Evolutionary conservation across 306 rosid genomes (phyloP).

Genomic region (Comarum palustre): DNA sequence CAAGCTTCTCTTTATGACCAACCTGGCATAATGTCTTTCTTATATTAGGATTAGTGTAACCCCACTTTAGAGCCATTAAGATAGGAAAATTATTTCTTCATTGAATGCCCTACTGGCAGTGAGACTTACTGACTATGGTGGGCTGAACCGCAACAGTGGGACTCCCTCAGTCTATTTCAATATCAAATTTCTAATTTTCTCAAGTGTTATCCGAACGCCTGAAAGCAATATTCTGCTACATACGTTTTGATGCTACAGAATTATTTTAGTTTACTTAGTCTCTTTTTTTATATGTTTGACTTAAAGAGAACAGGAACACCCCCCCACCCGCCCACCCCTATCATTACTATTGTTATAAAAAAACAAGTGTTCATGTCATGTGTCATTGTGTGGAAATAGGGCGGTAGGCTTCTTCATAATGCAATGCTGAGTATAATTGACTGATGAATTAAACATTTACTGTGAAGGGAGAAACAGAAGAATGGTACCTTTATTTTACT

Average conservation of each 20-base stretch:
- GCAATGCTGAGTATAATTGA: neutral
- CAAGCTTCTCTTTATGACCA: neutral
- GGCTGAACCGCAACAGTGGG: neutral
- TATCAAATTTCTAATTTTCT: neutral
- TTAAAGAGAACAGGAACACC: neutral
- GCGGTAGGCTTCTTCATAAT: neutral
- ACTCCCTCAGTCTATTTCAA: neutral
- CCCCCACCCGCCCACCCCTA: neutral
- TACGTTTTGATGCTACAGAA: neutral
- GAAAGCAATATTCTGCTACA: neutral
- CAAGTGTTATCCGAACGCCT: neutral
- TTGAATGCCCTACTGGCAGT: neutral
- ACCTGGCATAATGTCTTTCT: neutral
- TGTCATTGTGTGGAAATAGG: neutral
- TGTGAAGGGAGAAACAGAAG: neutral
- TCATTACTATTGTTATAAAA: neutral
- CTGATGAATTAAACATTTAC: conserved; percentile 13
- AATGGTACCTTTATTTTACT: conserved; percentile 55
- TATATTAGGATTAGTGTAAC: neutral
- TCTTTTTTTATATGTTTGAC: neutral
- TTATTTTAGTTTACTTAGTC: neutral
- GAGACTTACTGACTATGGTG: neutral
- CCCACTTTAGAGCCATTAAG: neutral
- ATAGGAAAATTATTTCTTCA: neutral
- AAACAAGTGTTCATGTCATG: neutral